Evolutionary conservation across 228 moss, liverwort and hornwort genomes (phyloP).

Genomic region (Sphagnum fallax): DNA sequence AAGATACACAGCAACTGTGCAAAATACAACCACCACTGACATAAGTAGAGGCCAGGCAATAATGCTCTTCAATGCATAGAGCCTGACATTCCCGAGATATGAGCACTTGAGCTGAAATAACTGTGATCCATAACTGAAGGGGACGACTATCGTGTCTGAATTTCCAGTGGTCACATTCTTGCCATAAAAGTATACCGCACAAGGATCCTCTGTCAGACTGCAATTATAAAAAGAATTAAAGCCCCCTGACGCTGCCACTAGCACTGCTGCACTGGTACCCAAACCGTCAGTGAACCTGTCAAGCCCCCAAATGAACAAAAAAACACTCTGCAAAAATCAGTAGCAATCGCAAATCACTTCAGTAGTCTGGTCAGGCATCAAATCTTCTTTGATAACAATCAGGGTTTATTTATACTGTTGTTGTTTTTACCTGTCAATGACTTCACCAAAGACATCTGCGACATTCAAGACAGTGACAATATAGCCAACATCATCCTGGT

Average conservation of each 20-base stretch:
- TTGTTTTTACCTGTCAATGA: constrained; percentile 20
- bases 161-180: constrained; percentile 9
- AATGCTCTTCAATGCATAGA: constrained; percentile 40
- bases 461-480: constrained; percentile 30
- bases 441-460: constrained; percentile 30
- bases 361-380: no score
- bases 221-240: constrained; percentile 48
- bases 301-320: constrained; percentile 8
- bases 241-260: constrained; percentile 2
- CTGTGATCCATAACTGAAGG: constrained; percentile 50
- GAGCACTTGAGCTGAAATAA: constrained; percentile 55
- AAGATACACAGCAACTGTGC: constrained; percentile 57
- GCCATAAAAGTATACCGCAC: constrained; percentile 43
- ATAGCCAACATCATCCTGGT: constrained; percentile 10
- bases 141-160: constrained; percentile 13
- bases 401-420: background rate
- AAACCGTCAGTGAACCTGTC: constrained; percentile 22
- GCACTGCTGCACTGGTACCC: constrained; percentile 33
- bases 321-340: background rate
- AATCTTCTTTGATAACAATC: background rate
- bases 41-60: constrained; percentile 89
- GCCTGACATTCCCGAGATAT: constrained; percentile 20
- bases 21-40: constrained; percentile 58
- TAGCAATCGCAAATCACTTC: no score
- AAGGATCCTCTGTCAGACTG: constrained; percentile 8